phyloP scores from a whole-genome alignment of 148 eudicot species.

The Dianthus caryophyllus region DNA sequence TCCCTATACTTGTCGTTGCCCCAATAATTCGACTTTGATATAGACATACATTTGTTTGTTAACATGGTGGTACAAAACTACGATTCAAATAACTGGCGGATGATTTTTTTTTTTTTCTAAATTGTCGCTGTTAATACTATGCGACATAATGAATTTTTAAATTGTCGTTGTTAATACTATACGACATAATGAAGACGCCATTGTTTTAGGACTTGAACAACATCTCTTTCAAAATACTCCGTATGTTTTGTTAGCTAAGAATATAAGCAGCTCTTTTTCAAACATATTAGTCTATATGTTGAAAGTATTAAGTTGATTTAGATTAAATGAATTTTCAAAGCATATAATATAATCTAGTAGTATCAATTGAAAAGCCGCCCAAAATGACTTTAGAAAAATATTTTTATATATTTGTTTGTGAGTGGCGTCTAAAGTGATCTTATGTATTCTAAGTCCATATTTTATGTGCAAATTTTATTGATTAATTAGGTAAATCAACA shows the following conservation, averaged over 20 bases:
- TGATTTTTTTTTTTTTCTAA: not conserved
- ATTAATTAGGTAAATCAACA: constrained; percentile 12
- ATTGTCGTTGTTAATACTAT: too few relatives aligned
- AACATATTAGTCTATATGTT: not conserved
- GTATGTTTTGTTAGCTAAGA: not conserved
- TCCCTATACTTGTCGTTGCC: constrained; percentile 3
- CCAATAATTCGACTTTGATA: not conserved
- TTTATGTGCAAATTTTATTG: not conserved
- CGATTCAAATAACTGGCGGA: not conserved
- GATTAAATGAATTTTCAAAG: not conserved
- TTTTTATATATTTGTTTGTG: not conserved
- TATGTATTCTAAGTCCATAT: not conserved
- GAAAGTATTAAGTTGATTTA: not conserved
- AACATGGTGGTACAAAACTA: not conserved
- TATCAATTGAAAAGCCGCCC: constrained; percentile 5
- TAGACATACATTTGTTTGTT: not conserved
- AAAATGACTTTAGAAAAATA: not conserved
- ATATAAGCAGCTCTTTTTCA: not conserved
- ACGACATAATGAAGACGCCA: not conserved
- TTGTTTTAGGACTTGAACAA: not conserved
- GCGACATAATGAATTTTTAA: not conserved
- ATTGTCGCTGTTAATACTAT: not conserved
- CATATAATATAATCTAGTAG: not conserved
- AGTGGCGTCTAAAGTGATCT: constrained; percentile 9
- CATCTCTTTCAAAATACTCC: not conserved